Evolutionary conservation across 1,284 basidiomycete genomes (phyloP), one percentile per base, ranked within the genome.

Genomic region (Gastroboletus turbinatus): DNA sequence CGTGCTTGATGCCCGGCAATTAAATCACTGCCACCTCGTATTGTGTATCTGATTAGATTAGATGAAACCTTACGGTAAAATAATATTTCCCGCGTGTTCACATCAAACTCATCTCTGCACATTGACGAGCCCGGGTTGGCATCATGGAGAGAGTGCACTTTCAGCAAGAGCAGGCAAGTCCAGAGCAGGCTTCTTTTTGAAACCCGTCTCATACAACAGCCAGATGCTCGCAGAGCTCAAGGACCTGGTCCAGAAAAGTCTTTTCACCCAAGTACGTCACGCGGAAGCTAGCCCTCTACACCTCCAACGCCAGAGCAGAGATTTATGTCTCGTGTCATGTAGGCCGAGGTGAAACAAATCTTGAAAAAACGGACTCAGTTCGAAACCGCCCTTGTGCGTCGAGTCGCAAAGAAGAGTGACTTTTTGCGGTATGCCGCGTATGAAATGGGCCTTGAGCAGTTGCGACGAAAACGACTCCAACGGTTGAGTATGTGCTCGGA

Each of bases 151-250:
- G 94, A 62, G 94, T 97, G 0, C 92, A 96, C 65, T 96, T 92
- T 67, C 88, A 96, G 76, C 91, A 96, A 72, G 95, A 97, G 86
- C 88, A 94, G 78, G 85, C 80, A 56, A 53, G 75, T 63, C 17
- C 39, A 45, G 8, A 5, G 32, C 19, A 40, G 5, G 1, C 11
- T 13, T 44, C 30, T 29, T 8, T 36, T 44, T 46, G 39, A 58
- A 30, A 39, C 11, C 49, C 17, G 53, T 53, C 65, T 67, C 51
- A 57, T 52, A 32, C 64, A 30, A 40, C 43, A n/a, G 1, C 23
- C 39, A 89, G 85, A 96, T 96, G 83, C 90, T 97, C 81, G 85
- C 90, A 54, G 95, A 98, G 85, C 89, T 98, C 66, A 95, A 94
- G 75, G 94, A 97, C 75, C 81, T 98, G 25, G 87, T 92, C 62